Evolutionary conservation across 2,329 filamentous ascomycete species (phyloP).

Genomic region (Botrytis sinoallii): DNA sequence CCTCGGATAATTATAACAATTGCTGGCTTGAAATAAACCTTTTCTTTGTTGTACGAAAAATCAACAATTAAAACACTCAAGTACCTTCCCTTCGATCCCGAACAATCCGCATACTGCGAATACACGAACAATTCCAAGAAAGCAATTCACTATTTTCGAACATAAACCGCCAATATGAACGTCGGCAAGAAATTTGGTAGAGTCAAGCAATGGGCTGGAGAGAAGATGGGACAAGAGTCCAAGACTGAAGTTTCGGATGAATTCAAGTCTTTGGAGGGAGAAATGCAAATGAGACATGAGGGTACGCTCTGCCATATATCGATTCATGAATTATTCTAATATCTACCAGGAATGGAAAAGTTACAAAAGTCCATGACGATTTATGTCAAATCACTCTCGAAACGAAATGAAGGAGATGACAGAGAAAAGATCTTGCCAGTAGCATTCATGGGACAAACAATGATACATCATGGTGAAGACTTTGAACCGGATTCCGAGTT

Average conservation of each 20-base stretch:
- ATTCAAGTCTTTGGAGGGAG: conserved; percentile 83
- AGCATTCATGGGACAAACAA: conserved; percentile 75
- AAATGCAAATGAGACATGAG: conserved; percentile 86
- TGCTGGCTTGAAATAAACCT: neutral
- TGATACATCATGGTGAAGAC: conserved; percentile 87
- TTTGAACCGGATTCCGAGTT: conserved; percentile 90
- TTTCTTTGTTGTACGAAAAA: conserved; percentile 1
- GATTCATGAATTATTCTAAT: conserved; percentile 21
- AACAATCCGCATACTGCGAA: neutral
- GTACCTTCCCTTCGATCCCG: neutral
- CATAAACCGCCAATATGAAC: conserved; percentile 36
- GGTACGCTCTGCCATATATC: conserved; percentile 54
- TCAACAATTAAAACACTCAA: neutral
- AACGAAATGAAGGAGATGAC: conserved; percentile 79
- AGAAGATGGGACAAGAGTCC: conserved; percentile 90
- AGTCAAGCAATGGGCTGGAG: conserved; percentile 96
- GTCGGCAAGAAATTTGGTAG: conserved; percentile 81
- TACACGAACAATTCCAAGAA: neutral
- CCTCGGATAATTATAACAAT: conserved; percentile 10
- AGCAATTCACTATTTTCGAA: neutral
- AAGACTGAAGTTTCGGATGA: conserved; percentile 86
- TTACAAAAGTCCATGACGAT: conserved; percentile 80
- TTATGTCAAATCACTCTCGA: conserved; percentile 85
- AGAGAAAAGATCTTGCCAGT: conserved; percentile 82
- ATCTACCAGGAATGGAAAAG: conserved; percentile 76